These are phyloP conservation scores for Ophioceras dolichostomum DNA, from an alignment of 2,329 filamentous ascomycete species.

Conservation along the genomic window DNA sequence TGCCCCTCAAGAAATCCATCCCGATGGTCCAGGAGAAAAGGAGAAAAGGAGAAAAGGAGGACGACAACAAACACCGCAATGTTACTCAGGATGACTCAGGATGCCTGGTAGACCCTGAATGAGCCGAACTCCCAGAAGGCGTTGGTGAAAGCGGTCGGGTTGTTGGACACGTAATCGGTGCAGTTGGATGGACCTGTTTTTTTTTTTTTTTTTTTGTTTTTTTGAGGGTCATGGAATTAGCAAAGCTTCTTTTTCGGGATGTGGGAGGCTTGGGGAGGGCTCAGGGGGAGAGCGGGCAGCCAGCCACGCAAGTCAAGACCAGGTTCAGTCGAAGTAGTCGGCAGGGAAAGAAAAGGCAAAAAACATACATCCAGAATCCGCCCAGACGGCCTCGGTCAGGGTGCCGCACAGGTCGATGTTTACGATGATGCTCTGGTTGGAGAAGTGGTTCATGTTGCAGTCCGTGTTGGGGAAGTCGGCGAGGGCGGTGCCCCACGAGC, in stretches of 20 bases:
- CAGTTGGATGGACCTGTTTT: slow-evolving; percentile 33
- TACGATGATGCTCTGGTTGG: slow-evolving; percentile 52
- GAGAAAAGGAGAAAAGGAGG: too few relatives aligned
- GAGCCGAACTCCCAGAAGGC: slow-evolving; percentile 54
- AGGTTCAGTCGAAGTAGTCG: too few relatives aligned
- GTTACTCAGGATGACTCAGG: too few relatives aligned
- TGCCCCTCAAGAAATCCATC: too few relatives aligned
- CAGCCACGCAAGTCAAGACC: too few relatives aligned
- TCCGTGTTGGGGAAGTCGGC: slow-evolving; percentile 54
- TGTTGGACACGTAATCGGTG: slow-evolving; percentile 42
- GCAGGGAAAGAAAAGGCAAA: not conserved
- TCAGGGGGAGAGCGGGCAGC: not conserved
- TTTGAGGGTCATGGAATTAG: too few relatives aligned
- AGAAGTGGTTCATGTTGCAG: slow-evolving; percentile 50
- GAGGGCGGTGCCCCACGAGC: slow-evolving; percentile 46
- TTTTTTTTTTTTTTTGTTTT: slow-evolving; percentile 21
- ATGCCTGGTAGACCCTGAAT: slow-evolving; percentile 47
- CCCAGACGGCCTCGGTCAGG: slow-evolving; percentile 34
- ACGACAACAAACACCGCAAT: too few relatives aligned
- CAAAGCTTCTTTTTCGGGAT: too few relatives aligned
- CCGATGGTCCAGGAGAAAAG: too few relatives aligned
- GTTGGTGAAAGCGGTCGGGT: slow-evolving; percentile 40
- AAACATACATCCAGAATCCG: slow-evolving; percentile 28
- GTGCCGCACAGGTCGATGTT: slow-evolving; percentile 56
- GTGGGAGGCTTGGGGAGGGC: too few relatives aligned